A percentile compares a stretch with the other conserved stretches of the same genome.
Conservation (phyloP, 2,329 filamentous ascomycete species). For the Curvularia lunata region DNA sequence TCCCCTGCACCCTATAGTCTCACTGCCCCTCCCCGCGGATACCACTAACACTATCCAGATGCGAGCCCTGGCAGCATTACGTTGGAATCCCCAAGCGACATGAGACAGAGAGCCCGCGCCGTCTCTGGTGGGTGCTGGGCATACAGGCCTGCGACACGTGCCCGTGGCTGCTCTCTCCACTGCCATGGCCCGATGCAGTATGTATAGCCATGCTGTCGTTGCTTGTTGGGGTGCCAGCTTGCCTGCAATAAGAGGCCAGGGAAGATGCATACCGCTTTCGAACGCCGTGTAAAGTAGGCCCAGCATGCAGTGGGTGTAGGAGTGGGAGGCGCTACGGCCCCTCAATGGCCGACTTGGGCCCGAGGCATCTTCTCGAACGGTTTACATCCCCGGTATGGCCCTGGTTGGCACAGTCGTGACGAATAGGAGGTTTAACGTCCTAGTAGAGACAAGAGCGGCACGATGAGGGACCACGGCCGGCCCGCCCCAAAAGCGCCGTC, state of each 20-base stretch:
- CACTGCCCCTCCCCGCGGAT: slow-evolving; percentile 2
- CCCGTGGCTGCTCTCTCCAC: not conserved
- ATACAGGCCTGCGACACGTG: slow-evolving; percentile 2
- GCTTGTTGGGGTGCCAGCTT: not conserved
- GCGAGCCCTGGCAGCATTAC: slow-evolving; percentile 3
- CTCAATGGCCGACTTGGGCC: slow-evolving; percentile 8
- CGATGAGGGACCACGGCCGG: slow-evolving; percentile 1
- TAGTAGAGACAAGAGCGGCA: slow-evolving; percentile 7
- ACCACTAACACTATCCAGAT: not conserved
- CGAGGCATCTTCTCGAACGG: slow-evolving; percentile 14
- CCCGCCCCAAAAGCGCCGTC: slow-evolving; percentile 7
- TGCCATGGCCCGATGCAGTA: not conserved
- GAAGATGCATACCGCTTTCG: not conserved
- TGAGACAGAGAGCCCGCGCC: not conserved
- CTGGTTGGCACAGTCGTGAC: slow-evolving; percentile 1
- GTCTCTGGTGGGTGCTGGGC: not conserved
- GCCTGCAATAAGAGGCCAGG: not conserved
- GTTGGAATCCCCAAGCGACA: slow-evolving; percentile 3
- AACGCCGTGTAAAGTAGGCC: slow-evolving; percentile 2
- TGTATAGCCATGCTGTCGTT: not conserved
- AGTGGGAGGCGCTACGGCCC: slow-evolving; percentile 11
- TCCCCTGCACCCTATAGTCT: slow-evolving; percentile 6
- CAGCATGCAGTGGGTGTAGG: slow-evolving; percentile 4
- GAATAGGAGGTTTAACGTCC: slow-evolving; percentile 9
- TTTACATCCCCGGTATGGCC: slow-evolving; percentile 11